Conservation (phyloP, 495 filamentous ascomycete genomes). For the Jackrogersella multiformis region DNA sequence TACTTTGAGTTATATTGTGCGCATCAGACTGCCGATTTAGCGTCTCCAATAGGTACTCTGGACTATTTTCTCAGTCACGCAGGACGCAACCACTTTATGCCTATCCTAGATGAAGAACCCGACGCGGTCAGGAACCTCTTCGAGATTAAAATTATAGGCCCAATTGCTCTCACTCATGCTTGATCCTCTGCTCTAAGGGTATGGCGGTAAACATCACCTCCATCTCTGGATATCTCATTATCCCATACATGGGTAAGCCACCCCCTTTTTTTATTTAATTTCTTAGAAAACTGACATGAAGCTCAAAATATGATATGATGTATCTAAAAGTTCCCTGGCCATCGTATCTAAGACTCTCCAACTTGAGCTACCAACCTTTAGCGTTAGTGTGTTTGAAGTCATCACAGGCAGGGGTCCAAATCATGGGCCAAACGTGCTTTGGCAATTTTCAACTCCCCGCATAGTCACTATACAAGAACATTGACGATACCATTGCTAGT, state of each 20-base stretch:
- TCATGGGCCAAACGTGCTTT: slow-evolving; percentile 31
- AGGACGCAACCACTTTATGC: slow-evolving; percentile 45
- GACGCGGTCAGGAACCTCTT: slow-evolving; percentile 46
- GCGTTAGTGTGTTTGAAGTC: slow-evolving; percentile 51
- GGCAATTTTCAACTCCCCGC: slow-evolving; percentile 26
- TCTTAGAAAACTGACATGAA: background rate
- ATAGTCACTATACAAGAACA: slow-evolving; percentile 33
- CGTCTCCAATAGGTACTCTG: no score
- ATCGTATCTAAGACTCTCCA: slow-evolving; percentile 50
- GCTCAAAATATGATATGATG: slow-evolving; percentile 46
- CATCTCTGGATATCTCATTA: slow-evolving; percentile 51
- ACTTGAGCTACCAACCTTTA: slow-evolving; percentile 53
- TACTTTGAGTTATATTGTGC: no score
- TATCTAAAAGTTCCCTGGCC: slow-evolving; percentile 50
- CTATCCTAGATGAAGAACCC: slow-evolving; percentile 38
- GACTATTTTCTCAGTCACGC: slow-evolving; percentile 58
- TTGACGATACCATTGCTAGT: slow-evolving; percentile 9
- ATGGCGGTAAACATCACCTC: slow-evolving; percentile 59
- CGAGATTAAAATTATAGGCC: slow-evolving; percentile 56
- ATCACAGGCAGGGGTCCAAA: slow-evolving; percentile 33
- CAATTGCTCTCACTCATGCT: slow-evolving; percentile 53
- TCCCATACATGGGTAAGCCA: slow-evolving; percentile 49
- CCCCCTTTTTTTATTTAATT: slow-evolving; percentile 9
- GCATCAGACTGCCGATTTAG: no score
- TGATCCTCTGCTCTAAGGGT: slow-evolving; percentile 56